Percentiles rank a stretch among this genome's conserved stretches.
Evolutionary conservation across 2,329 filamentous ascomycete genomes (phyloP).

Genomic region (Septoria petroselini): DNA sequence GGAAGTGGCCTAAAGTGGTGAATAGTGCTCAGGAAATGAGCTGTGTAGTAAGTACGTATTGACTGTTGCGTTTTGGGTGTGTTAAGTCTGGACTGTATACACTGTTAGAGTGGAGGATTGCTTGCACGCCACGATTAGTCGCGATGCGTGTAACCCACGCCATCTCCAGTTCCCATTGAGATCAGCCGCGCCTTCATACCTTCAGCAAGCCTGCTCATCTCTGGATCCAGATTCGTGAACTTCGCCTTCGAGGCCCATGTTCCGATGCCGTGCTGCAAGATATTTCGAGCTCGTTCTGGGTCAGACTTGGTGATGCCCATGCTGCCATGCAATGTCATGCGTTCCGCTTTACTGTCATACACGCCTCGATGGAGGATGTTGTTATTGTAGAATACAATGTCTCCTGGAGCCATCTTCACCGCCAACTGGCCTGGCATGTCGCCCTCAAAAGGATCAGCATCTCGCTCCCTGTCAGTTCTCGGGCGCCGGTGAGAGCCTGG

Average conservation of each 20-base stretch:
- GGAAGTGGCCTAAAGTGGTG: conserved; percentile 2
- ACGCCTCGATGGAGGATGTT: conserved; percentile 77
- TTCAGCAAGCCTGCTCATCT: conserved; percentile 51
- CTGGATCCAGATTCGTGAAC: conserved; percentile 49
- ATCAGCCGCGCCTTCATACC: conserved; percentile 63
- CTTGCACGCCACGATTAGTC: conserved; percentile 45
- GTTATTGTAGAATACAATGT: conserved; percentile 85
- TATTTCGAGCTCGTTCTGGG: conserved; percentile 62
- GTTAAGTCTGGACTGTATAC: too few species aligned
- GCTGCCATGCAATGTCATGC: conserved; percentile 69
- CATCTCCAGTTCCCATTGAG: conserved; percentile 58
- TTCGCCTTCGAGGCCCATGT: conserved; percentile 61
- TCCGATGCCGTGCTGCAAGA: conserved; percentile 71
- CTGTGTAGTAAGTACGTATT: too few species aligned
- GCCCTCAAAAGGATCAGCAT: conserved; percentile 62
- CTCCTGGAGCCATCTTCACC: conserved; percentile 67
- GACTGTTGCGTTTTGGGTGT: too few species aligned
- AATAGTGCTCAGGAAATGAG: too few species aligned
- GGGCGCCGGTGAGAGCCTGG: conserved; percentile 72
- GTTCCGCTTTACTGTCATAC: conserved; percentile 58
- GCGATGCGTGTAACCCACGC: conserved; percentile 62
- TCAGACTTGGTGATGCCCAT: conserved; percentile 61
- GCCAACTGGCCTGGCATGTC: conserved; percentile 61
- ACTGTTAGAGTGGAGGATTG: too few species aligned
- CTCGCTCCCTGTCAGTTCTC: conserved; percentile 66